Evolutionary conservation across 108 stramenopile genomes (phyloP).

Genomic region (Pseudonitzschia multistriata): DNA sequence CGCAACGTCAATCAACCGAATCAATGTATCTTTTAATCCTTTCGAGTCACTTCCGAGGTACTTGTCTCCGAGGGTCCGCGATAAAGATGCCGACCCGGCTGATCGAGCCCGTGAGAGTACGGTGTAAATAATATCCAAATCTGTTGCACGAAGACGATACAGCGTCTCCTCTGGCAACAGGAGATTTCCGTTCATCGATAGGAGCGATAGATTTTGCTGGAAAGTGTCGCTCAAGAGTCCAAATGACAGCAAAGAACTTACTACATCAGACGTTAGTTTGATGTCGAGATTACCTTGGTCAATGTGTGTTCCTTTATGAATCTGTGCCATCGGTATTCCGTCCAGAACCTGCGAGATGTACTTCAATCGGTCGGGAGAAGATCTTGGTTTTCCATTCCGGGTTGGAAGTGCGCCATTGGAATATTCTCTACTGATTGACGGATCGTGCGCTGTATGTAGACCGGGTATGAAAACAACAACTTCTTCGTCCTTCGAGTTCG

Average conservation of each 20-base stretch:
- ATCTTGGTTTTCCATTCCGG: background rate
- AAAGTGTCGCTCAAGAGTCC: conserved; percentile 1
- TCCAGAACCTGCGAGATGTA: conserved; percentile 8
- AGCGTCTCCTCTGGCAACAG: background rate
- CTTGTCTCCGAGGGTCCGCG: conserved; percentile 5
- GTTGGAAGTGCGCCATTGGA: background rate
- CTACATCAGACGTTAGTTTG: background rate
- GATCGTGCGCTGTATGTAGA: conserved; percentile 5
- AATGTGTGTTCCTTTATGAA: background rate
- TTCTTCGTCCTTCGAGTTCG: background rate
- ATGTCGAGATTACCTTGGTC: conserved; percentile 8
- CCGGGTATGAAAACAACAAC: conserved; percentile 5
- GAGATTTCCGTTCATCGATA: background rate
- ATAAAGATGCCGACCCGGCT: background rate
- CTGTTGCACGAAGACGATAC: conserved; percentile 2
- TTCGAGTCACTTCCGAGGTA: conserved; percentile 7
- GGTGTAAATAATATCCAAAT: conserved; percentile 7
- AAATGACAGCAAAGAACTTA: conserved; percentile 4
- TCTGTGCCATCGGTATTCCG: conserved; percentile 12
- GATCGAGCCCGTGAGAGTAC: conserved; percentile 4
- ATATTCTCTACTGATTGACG: background rate
- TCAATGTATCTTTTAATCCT: conserved; percentile 13
- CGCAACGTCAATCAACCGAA: conserved; percentile 12
- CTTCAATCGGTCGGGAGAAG: conserved; percentile 13
- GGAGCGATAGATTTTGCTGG: background rate